Evolutionary conservation across 2,329 filamentous ascomycete genomes (phyloP), one percentile per base, ranked within the genome.

Genomic region (Stagonosporopsis tanaceti): DNA sequence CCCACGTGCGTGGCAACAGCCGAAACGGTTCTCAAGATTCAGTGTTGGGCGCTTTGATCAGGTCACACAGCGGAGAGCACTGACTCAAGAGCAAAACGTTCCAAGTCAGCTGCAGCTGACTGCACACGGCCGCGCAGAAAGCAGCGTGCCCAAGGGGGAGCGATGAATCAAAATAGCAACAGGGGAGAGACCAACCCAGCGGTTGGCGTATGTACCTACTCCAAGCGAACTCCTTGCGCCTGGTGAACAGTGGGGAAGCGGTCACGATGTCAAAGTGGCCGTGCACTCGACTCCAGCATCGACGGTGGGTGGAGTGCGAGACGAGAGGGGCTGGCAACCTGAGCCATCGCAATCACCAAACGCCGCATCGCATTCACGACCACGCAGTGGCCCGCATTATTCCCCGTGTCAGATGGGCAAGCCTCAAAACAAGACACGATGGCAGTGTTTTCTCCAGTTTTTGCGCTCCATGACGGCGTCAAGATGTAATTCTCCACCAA

Each of bases 401-500:
- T 42, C 20, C 20, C 35, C 39, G 27, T 39, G 34, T 37, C 41
- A 41, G 28, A 28, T 38, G 47, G 35, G 14, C 37, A 38, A 38
- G 47, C 39, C n/a, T 30, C 30, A 27, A 27, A 32, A 38, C 28
- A 44, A 48, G 14, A 50, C 48, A 45, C 45, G 32, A 24, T 47
- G 42, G n/a, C 37, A 15, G 14, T 2, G 20, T 27, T 40, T 57
- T 34, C 44, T 45, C 44, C 44, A 45, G 48, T 11, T 27, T n/a
- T 32, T 25, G 2, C 39, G 45, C 48, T 50, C 54, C 54, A 57
- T 57, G 54, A 57, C 54, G 54, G 54, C 42, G 54, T 53, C 20
- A 15, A 38, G 24, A 57, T 57, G 54, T 57, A 57, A 53, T 57
- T 53, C 54, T 39, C 54, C 54, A 57, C 54, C 48, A 50, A 40